Conservation (phyloP, 2,329 filamentous ascomycete genomes). For the Metarhizium brunneum region DNA sequence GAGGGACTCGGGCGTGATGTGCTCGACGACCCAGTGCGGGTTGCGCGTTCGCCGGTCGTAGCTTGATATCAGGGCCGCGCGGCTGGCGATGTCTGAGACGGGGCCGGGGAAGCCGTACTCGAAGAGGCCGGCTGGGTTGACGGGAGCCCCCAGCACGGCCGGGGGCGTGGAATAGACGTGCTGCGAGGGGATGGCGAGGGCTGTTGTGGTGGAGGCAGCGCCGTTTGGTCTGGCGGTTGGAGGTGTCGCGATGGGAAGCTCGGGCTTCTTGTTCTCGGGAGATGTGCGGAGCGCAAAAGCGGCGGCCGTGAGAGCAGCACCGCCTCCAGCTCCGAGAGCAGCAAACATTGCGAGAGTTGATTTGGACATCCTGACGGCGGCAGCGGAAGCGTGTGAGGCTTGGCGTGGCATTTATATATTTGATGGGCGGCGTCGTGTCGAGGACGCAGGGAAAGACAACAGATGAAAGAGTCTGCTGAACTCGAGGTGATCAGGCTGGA, state of each 20-base stretch:
- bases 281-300: constrained; percentile 49
- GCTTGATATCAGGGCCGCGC: constrained; percentile 70
- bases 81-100: constrained; percentile 68
- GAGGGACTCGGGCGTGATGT: constrained; percentile 86
- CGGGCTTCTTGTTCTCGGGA: constrained; percentile 8
- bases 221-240: constrained; percentile 16
- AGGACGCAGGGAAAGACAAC: neutral
- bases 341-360: constrained; percentile 66
- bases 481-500: neutral
- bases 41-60: constrained; percentile 89
- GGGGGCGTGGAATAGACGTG: constrained; percentile 36
- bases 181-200: constrained; percentile 44
- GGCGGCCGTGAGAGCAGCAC: constrained; percentile 63
- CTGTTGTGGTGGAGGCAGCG: constrained; percentile 17
- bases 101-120: constrained; percentile 91
- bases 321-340: constrained; percentile 65
- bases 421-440: neutral
- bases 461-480: neutral
- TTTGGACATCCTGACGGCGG: constrained; percentile 58
- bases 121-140: constrained; percentile 69
- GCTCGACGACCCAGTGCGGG: constrained; percentile 90
- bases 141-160: constrained; percentile 31
- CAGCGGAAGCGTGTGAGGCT: constrained; percentile 6
- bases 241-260: constrained; percentile 12
- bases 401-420: constrained; percentile 10